These are phyloP conservation scores for Trichoderma asperellum DNA, from an alignment of 2,329 filamentous ascomycete species.

Conservation along the genomic window DNA sequence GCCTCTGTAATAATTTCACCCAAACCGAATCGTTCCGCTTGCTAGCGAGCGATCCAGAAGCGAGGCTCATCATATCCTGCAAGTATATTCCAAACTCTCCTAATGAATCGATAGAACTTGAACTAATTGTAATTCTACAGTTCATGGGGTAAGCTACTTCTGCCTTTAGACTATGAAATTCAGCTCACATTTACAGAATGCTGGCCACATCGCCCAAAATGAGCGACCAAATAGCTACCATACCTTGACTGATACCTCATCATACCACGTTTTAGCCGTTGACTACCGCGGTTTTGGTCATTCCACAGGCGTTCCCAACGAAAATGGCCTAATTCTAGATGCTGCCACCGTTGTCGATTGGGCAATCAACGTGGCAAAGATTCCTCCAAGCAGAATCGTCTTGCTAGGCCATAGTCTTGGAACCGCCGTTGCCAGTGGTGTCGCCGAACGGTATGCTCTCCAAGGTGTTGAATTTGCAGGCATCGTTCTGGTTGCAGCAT, in stretches of 20 bases:
- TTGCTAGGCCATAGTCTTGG: constrained; percentile 87
- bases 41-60: constrained; percentile 64
- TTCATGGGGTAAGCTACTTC: constrained; percentile 61
- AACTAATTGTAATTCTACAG: constrained; percentile 41
- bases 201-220: constrained; percentile 80
- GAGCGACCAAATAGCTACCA: constrained; percentile 79
- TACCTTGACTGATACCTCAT: constrained; percentile 71
- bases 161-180: constrained; percentile 36
- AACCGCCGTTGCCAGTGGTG: constrained; percentile 78
- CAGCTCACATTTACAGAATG: constrained; percentile 62
- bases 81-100: constrained; percentile 39
- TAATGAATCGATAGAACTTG: background rate
- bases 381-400: constrained; percentile 74
- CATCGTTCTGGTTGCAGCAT: constrained; percentile 77
- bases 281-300: constrained; percentile 90
- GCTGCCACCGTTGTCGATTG: constrained; percentile 74
- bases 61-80: constrained; percentile 68
- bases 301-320: constrained; percentile 78
- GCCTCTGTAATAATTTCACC: constrained; percentile 58
- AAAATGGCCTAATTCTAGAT: constrained; percentile 80
- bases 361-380: constrained; percentile 64
- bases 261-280: constrained; percentile 81
- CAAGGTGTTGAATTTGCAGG: constrained; percentile 73
- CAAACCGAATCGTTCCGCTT: constrained; percentile 62
- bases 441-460: constrained; percentile 69